A percentile compares a stretch with the other conserved stretches of the same genome.
phyloP scores from a whole-genome alignment of 306 rosid genomes.

The Vigna reflexopilosa region DNA sequence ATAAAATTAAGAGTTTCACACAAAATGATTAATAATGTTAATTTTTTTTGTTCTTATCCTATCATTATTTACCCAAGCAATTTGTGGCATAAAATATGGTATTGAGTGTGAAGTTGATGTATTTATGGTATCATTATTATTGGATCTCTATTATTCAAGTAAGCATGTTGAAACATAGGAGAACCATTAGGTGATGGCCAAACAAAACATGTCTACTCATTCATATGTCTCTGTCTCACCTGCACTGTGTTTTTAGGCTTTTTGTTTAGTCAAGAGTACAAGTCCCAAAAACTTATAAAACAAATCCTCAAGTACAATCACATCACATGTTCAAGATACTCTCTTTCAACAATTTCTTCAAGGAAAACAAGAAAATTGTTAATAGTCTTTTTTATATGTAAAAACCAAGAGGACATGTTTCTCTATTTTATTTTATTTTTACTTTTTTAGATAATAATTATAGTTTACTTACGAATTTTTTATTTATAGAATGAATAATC shows the following conservation, averaged over 20 bases:
- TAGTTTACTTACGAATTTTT: too few species aligned
- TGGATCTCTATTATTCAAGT: constrained; percentile 12
- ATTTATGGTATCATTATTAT: background rate
- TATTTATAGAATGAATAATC: too few species aligned
- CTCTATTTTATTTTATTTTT: too few species aligned
- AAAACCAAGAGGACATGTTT: background rate
- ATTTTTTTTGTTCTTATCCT: too few species aligned
- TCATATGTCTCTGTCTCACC: constrained; percentile 20
- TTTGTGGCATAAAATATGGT: background rate
- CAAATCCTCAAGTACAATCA: background rate
- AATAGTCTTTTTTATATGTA: background rate
- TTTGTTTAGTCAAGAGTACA: background rate
- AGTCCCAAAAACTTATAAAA: background rate
- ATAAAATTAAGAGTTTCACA: too few species aligned
- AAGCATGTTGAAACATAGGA: background rate
- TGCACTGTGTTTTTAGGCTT: background rate
- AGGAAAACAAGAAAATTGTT: background rate
- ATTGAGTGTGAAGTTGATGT: background rate
- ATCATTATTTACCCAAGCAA: background rate
- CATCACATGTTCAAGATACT: background rate
- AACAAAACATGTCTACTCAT: background rate
- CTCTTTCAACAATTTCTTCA: background rate
- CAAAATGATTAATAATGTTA: too few species aligned
- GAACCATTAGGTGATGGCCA: background rate
- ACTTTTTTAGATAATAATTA: too few species aligned